Conservation (phyloP, 78 protist genomes). For the Planoprotostelium fungivorum region DNA sequence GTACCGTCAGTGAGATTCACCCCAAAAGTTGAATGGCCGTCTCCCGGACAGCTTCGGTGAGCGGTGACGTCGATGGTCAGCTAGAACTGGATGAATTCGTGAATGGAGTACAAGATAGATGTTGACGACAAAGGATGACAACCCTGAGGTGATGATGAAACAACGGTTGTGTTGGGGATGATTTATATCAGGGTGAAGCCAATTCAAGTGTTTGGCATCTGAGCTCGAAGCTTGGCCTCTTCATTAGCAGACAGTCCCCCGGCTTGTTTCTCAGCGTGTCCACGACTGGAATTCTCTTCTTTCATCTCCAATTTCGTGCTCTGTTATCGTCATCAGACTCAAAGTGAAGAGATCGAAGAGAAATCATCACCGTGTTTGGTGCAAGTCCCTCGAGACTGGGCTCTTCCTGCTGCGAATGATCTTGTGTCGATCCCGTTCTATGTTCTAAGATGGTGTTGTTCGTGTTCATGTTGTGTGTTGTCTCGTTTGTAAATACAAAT, state of each 20-base stretch:
- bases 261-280: not conserved
- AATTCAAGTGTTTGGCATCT: not conserved
- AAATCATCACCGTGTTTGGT: not conserved
- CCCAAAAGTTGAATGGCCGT: too few species aligned
- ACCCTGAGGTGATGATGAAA: too few species aligned
- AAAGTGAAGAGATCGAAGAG: not conserved
- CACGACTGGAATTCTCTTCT: not conserved
- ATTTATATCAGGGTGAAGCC: too few species aligned
- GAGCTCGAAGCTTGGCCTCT: not conserved
- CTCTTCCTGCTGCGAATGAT: not conserved
- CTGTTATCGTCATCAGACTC: not conserved
- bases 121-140: too few species aligned
- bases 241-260: not conserved
- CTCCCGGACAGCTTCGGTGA: too few species aligned
- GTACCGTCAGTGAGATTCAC: too few species aligned
- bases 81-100: too few species aligned
- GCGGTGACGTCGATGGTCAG: too few species aligned
- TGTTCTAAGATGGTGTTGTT: not conserved
- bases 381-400: not conserved
- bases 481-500: too few species aligned
- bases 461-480: not conserved
- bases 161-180: too few species aligned
- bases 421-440: not conserved
- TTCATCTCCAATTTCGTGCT: too few species aligned
- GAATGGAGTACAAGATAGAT: too few species aligned